Evolutionary conservation across 2,329 filamentous ascomycete genomes (phyloP).

Genomic region (Phyllosticta paracitricarpa): DNA sequence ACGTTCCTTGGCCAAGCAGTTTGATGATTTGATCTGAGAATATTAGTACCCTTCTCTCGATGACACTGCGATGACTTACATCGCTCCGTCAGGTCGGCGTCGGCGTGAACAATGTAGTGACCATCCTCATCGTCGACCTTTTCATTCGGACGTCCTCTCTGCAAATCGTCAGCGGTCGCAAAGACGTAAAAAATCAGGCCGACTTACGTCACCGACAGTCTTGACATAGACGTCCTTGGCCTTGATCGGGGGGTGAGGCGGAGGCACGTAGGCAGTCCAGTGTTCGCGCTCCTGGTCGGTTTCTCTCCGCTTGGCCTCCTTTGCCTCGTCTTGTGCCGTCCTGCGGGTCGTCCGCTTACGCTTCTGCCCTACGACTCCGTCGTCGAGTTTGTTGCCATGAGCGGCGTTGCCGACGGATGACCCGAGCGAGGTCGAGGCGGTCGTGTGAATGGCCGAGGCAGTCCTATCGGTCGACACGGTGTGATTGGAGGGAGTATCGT

Average conservation of each 20-base stretch:
- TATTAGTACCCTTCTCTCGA: constrained; percentile 14
- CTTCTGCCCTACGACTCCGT: constrained; percentile 67
- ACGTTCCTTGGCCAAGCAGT: constrained; percentile 90
- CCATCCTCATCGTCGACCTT: constrained; percentile 95
- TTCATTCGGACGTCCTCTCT: constrained; percentile 44
- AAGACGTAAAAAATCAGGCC: constrained; percentile 11
- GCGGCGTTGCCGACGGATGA: constrained; percentile 50
- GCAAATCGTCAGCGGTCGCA: constrained; percentile 12
- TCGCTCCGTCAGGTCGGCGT: constrained; percentile 75
- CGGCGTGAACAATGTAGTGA: constrained; percentile 87
- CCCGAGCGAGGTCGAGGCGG: constrained; percentile 76
- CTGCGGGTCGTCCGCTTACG: constrained; percentile 74
- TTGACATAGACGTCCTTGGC: constrained; percentile 55
- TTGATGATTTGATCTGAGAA: constrained; percentile 71
- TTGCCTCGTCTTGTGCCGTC: constrained; percentile 72
- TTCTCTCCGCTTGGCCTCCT: constrained; percentile 53
- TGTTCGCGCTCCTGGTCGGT: constrained; percentile 58
- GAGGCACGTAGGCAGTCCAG: constrained; percentile 72
- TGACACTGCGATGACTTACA: constrained; percentile 49
- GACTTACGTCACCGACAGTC: constrained; percentile 48
- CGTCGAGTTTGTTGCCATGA: constrained; percentile 54
- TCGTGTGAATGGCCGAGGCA: constrained; percentile 70
- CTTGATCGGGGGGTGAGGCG: constrained; percentile 82
- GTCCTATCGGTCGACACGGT: constrained; percentile 77
- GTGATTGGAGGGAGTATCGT: constrained; percentile 56